phyloP scores from a whole-genome alignment of 805 yeast species.

The Wickerhamomyces bovis region DNA sequence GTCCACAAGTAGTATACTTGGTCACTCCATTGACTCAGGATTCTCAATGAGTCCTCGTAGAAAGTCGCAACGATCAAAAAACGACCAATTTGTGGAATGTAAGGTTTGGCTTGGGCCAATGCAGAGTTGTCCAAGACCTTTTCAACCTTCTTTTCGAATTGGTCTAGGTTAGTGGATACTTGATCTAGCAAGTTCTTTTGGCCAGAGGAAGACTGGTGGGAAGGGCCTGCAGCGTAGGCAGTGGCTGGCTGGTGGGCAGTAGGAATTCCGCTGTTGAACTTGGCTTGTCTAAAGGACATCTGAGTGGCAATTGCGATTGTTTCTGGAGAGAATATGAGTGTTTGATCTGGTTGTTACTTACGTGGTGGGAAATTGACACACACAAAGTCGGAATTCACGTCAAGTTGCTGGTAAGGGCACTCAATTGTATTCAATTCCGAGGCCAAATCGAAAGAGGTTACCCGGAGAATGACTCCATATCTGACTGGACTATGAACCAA shows the following conservation, averaged over 20 bases:
- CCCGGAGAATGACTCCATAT: too few species aligned
- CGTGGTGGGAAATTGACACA: too few species aligned
- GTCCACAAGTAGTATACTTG: constrained; percentile 81
- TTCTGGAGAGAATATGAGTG: too few species aligned
- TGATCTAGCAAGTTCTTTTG: background rate
- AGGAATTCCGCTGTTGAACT: constrained; percentile 22
- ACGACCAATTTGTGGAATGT: constrained; percentile 83
- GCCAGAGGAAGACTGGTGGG: background rate
- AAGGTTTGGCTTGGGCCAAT: constrained; percentile 51
- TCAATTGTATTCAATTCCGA: too few species aligned
- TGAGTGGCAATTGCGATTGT: background rate
- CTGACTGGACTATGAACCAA: too few species aligned
- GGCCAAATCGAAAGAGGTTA: too few species aligned
- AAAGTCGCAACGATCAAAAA: constrained; percentile 90
- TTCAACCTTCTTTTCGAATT: constrained; percentile 48
- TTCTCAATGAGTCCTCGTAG: constrained; percentile 81
- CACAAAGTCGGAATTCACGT: too few species aligned
- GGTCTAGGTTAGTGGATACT: constrained; percentile 33
- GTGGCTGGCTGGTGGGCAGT: constrained; percentile 12
- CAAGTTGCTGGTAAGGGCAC: too few species aligned
- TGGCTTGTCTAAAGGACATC: constrained; percentile 23
- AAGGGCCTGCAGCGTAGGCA: constrained; percentile 7
- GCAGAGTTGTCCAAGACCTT: constrained; percentile 42
- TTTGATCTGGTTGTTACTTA: too few species aligned
- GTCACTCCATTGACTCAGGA: constrained; percentile 82